Evolutionary conservation across 1,139 yeast species (phyloP), one percentile per base, ranked within the genome.

Genomic region (Candida buenavistaensis): DNA sequence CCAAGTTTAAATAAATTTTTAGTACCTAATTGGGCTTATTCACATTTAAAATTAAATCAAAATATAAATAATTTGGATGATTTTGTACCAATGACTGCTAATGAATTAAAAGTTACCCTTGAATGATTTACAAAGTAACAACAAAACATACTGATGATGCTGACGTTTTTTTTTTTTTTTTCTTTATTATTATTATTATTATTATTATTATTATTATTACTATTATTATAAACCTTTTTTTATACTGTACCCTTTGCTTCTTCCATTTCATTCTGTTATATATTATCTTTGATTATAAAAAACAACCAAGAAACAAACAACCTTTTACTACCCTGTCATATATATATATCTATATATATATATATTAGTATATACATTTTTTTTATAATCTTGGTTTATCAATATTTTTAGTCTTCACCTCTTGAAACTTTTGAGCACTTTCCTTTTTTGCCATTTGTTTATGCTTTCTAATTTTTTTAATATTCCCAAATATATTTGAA

Each of bases 21-120:
- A 48, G 58, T 71, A 16, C 78, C 78, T 13, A 49, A 50, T 12
- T 67, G 65, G 63, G 74, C 74, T 9, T 40, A 47, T 31, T 41
- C 45, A 28, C 54, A 56, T 37, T 61, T 66, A 45, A 51, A 51
- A 26, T 55, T 64, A 41, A 49, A 50, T 24, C 49, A 52, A 32
- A 54, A 54, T 8, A 45, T 57, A 17, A 40, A 42, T 26, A 42
- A 51, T 29, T 52, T 63, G 39, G 53, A 50, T 32, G 56, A 56
- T 17, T 67, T 67, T 48, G 59, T 55, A 32, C 72, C 72, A 3
- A 51, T 64, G 57, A 47, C 57, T 9, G 41, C 39, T 31, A 67
- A 64, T 32, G 65, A 64, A 43, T 48, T 67, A 57, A 50, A 45
- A 40, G 70, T 65, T 26, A 56, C 64, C 16, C 56, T 66, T 44